Evolutionary conservation across 148 eudicot species (phyloP).

Genomic region (Vaccinium corymbosum): DNA sequence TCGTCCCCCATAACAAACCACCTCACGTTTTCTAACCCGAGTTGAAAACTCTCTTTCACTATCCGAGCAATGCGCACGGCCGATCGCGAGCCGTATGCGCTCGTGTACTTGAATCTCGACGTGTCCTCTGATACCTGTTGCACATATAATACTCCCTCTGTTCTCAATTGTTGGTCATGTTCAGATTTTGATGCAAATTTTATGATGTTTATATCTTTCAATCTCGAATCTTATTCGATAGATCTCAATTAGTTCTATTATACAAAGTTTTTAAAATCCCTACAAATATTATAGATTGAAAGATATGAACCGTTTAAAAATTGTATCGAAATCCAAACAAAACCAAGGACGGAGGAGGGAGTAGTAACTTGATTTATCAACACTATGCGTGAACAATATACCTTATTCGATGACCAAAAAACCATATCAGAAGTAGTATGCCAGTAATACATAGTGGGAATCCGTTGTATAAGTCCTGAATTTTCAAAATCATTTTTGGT

Average conservation of each 20-base stretch:
- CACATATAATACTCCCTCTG: background rate
- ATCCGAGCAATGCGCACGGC: slow-evolving; percentile 42
- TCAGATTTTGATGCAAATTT: too few relatives aligned
- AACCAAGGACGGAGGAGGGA: too few relatives aligned
- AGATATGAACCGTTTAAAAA: too few relatives aligned
- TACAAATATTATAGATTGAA: too few relatives aligned
- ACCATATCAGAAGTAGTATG: background rate
- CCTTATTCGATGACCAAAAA: background rate
- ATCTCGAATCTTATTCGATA: too few relatives aligned
- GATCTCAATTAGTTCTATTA: too few relatives aligned
- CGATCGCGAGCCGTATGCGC: slow-evolving; percentile 24
- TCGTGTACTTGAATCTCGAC: slow-evolving; percentile 33
- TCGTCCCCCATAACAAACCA: slow-evolving; percentile 59
- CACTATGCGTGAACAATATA: too few relatives aligned
- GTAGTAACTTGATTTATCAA: too few relatives aligned
- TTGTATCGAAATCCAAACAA: too few relatives aligned
- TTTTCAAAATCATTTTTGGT: background rate
- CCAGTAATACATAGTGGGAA: background rate
- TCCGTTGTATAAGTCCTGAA: background rate
- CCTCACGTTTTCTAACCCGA: slow-evolving; percentile 33
- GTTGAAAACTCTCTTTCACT: slow-evolving; percentile 42
- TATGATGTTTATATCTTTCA: too few relatives aligned
- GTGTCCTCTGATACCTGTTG: slow-evolving; percentile 31
- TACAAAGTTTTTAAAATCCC: too few relatives aligned
- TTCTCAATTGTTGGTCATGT: too few relatives aligned